Evolutionary conservation across 768 basidiomycete species (phyloP).

Genomic region (Hebeloma cylindrosporum): DNA sequence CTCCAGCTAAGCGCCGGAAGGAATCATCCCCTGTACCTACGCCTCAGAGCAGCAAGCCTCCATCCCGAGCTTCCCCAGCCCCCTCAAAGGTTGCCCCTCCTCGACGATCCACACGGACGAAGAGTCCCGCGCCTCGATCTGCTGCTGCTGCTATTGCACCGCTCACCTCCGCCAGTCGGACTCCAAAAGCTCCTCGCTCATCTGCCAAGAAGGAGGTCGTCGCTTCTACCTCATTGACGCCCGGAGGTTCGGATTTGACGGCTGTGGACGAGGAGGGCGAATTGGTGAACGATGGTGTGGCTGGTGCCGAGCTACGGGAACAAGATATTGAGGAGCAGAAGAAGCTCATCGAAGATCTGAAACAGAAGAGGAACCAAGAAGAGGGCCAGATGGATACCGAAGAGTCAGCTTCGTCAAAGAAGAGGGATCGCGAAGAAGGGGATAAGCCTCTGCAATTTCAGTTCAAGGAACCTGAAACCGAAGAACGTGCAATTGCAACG

Average conservation of each 20-base stretch:
- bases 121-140: conserved; percentile 40
- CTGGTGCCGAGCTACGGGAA: conserved; percentile 59
- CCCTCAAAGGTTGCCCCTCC: conserved; percentile 23
- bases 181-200: conserved; percentile 31
- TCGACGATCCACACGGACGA: conserved; percentile 40
- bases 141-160: conserved; percentile 28
- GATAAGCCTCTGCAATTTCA: conserved; percentile 53
- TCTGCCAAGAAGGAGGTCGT: conserved; percentile 32
- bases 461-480: conserved; percentile 68
- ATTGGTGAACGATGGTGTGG: conserved; percentile 49
- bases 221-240: conserved; percentile 33
- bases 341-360: conserved; percentile 71
- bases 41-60: conserved; percentile 29
- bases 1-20: conserved; percentile 63
- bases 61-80: conserved; percentile 26
- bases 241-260: conserved; percentile 61
- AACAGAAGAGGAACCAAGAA: conserved; percentile 53
- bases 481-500: conserved; percentile 49
- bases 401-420: conserved; percentile 40
- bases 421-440: conserved; percentile 55
- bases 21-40: conserved; percentile 57
- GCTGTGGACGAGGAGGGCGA: conserved; percentile 66
- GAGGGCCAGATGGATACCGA: conserved; percentile 36
- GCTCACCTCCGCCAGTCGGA: conserved; percentile 36
- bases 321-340: conserved; percentile 79